These are phyloP conservation scores for Melaleuca alternifolia DNA, from an alignment of 345 rosid genomes.

Conservation along the genomic window DNA sequence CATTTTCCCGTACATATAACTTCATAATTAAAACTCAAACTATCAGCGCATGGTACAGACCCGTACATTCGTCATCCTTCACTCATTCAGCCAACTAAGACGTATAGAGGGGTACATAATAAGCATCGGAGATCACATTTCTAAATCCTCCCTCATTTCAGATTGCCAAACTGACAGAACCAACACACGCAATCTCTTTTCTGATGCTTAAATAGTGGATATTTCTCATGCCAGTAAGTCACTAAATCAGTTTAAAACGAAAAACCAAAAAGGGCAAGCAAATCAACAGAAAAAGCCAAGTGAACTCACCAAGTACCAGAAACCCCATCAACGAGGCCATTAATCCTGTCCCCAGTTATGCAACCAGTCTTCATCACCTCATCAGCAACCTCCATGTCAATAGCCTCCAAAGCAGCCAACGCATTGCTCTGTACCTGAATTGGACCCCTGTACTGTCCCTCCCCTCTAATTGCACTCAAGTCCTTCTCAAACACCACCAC, in stretches of 20 bases:
- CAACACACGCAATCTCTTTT: neutral
- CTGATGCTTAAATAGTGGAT: neutral
- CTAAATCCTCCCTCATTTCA: neutral
- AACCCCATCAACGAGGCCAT: slow-evolving; percentile 87
- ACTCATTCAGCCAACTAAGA: neutral
- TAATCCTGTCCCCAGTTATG: slow-evolving; percentile 86
- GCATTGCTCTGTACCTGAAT: slow-evolving; percentile 96
- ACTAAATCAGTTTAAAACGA: neutral
- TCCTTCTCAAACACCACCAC: slow-evolving; percentile 88
- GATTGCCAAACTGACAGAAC: neutral
- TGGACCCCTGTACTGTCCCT: slow-evolving; percentile 94
- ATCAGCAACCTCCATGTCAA: slow-evolving; percentile 80
- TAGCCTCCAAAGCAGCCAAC: slow-evolving; percentile 92
- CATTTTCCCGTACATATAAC: neutral
- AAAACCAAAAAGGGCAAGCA: neutral
- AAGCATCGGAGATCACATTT: neutral
- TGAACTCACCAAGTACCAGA: slow-evolving; percentile 80
- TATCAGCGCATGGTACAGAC: neutral
- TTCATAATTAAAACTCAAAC: neutral
- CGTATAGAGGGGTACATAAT: neutral
- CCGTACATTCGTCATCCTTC: neutral
- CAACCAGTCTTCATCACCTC: slow-evolving; percentile 79
- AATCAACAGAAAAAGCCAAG: neutral
- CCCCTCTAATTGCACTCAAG: slow-evolving; percentile 87
- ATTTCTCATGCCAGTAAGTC: neutral